Conservation (phyloP, 2,329 filamentous ascomycete genomes). For the Colletotrichum viniferum region DNA sequence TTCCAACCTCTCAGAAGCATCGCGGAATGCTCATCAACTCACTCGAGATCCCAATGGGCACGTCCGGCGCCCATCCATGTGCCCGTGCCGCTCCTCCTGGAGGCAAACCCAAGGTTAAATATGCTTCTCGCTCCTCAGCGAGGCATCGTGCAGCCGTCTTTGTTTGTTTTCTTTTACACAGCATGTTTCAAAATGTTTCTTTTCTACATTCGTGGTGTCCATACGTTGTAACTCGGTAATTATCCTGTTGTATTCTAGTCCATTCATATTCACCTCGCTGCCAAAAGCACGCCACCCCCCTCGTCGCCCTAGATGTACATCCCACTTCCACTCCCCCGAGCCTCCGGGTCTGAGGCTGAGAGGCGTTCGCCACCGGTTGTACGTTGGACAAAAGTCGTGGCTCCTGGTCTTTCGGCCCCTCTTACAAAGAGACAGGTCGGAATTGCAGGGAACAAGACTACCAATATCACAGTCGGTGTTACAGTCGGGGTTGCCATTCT, state of each 20-base stretch:
- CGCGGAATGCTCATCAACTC: not conserved
- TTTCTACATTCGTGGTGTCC: not conserved
- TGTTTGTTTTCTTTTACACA: not conserved
- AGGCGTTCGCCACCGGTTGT: not conserved
- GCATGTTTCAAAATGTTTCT: not conserved
- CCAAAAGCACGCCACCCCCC: not conserved
- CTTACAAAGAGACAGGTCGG: slow-evolving; percentile 9
- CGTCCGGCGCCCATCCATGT: not conserved
- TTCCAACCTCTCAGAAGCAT: slow-evolving; percentile 7
- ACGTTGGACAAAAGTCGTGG: not conserved
- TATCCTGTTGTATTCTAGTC: not conserved
- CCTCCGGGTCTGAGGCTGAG: not conserved
- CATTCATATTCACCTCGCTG: not conserved
- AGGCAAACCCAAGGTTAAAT: slow-evolving; percentile 1
- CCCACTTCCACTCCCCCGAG: not conserved
- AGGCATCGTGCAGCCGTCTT: not conserved
- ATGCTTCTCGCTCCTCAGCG: slow-evolving; percentile 1
- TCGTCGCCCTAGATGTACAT: slow-evolving; percentile 17
- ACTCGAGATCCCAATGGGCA: not conserved
- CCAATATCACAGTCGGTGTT: slow-evolving; percentile 47
- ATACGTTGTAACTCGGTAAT: not conserved
- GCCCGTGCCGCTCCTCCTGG: not conserved
- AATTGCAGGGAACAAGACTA: slow-evolving; percentile 28
- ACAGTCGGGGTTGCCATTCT: slow-evolving; percentile 45
- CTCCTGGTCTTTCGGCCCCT: not conserved